Evolutionary conservation across 345 rosid genomes (phyloP).

Genomic region (Eucalyptus erythrocorys): DNA sequence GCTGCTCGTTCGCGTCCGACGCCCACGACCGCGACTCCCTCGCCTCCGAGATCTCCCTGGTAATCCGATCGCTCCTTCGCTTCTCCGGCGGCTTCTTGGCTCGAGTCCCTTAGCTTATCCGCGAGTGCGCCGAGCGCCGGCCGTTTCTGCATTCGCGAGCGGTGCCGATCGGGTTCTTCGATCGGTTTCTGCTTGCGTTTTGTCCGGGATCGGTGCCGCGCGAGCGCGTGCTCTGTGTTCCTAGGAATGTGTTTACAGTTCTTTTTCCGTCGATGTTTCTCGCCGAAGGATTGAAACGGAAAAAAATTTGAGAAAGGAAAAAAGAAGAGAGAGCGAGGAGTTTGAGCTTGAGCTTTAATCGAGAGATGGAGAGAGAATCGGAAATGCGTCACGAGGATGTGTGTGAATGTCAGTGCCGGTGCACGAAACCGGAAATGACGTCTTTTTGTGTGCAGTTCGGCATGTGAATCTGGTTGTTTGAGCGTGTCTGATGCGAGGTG

Average conservation of each 20-base stretch:
- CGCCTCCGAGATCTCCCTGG: constrained; percentile 61
- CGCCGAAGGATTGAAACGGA: not conserved
- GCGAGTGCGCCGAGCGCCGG: not conserved
- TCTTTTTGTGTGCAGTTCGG: not conserved
- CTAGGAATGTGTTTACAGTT: not conserved
- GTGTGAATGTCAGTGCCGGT: not conserved
- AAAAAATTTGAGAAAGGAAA: not conserved
- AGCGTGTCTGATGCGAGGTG: not conserved
- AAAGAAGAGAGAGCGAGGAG: not conserved
- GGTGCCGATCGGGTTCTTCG: not conserved
- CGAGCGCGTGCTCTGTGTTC: not conserved
- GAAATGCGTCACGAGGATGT: not conserved
- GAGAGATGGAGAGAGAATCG: not conserved
- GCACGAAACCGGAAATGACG: not conserved
- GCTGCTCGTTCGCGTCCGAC: constrained; percentile 84
- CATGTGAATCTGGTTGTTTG: not conserved
- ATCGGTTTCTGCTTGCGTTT: not conserved
- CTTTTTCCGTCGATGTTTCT: not conserved
- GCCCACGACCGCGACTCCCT: constrained; percentile 53
- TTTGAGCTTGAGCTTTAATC: not conserved
- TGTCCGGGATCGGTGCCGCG: not conserved
- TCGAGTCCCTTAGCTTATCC: not conserved
- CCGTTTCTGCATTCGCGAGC: not conserved
- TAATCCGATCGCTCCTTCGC: not conserved
- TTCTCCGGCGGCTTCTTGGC: not conserved